Evolutionary conservation across 805 yeast genomes (phyloP).

Genomic region (Debaryomyces hansenii): DNA sequence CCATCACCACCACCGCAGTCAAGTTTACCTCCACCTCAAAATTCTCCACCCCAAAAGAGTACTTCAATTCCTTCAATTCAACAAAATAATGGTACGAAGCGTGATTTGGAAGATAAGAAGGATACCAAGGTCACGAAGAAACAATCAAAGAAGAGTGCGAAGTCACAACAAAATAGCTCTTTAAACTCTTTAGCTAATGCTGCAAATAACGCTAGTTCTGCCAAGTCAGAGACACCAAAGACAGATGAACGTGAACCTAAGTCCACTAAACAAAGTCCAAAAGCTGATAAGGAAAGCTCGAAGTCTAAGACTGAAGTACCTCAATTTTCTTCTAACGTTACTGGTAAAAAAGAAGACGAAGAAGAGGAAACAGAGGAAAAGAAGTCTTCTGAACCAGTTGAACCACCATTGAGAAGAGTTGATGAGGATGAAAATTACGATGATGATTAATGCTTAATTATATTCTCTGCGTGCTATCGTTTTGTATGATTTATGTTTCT

Average conservation of each 20-base stretch:
- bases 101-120: slow-evolving; percentile 40
- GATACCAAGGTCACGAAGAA: slow-evolving; percentile 29
- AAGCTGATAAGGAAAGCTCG: slow-evolving; percentile 3
- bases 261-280: background rate
- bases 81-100: slow-evolving; percentile 20
- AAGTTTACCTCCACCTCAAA: slow-evolving; percentile 4
- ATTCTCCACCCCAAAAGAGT: background rate
- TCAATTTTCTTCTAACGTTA: slow-evolving; percentile 19
- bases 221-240: background rate
- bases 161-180: slow-evolving; percentile 9
- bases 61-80: slow-evolving; percentile 1
- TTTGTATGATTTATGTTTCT: background rate
- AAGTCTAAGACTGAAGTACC: slow-evolving; percentile 10
- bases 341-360: slow-evolving; percentile 14
- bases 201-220: slow-evolving; percentile 10
- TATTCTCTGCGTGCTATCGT: background rate
- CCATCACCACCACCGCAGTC: slow-evolving; percentile 4
- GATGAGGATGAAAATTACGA: slow-evolving; percentile 49
- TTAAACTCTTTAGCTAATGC: slow-evolving; percentile 31
- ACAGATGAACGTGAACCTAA: slow-evolving; percentile 11
- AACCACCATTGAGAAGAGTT: slow-evolving; percentile 46
- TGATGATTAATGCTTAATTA: slow-evolving; percentile 24
- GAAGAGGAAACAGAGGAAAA: slow-evolving; percentile 30
- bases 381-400: slow-evolving; percentile 28
- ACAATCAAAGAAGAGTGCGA: slow-evolving; percentile 8